Conservation (phyloP, 1,284 basidiomycete species). For the Naganishia albida region DNA sequence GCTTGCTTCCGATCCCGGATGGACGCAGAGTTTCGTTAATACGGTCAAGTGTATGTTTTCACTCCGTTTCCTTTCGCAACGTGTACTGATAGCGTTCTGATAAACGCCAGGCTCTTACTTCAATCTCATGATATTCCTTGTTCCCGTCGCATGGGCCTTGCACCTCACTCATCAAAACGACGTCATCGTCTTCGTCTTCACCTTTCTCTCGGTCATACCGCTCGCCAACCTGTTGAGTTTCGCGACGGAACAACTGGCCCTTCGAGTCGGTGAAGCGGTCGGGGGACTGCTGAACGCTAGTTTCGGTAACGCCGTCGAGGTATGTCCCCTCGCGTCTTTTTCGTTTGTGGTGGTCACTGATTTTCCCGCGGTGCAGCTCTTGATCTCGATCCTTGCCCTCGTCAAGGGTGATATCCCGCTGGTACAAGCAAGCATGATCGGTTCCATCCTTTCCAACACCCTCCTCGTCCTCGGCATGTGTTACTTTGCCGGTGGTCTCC, state of each 20-base stretch:
- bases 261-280: slow-evolving; percentile 55
- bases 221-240: slow-evolving; percentile 57
- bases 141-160: slow-evolving; percentile 68
- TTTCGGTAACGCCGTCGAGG: slow-evolving; percentile 54
- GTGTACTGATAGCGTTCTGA: too few species aligned
- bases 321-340: neutral
- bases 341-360: neutral
- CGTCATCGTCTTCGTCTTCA: slow-evolving; percentile 68
- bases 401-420: slow-evolving; percentile 75
- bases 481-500: slow-evolving; percentile 59
- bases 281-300: slow-evolving; percentile 57
- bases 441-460: slow-evolving; percentile 65
- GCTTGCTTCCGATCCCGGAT: slow-evolving; percentile 29
- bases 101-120: slow-evolving; percentile 27
- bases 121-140: slow-evolving; percentile 54
- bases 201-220: slow-evolving; percentile 59
- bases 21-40: slow-evolving; percentile 31
- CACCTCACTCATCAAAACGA: slow-evolving; percentile 63
- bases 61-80: neutral
- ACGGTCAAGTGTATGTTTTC: slow-evolving; percentile 31
- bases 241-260: slow-evolving; percentile 57
- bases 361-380: slow-evolving; percentile 43
- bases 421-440: slow-evolving; percentile 71
- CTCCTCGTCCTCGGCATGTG: slow-evolving; percentile 79
- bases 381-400: slow-evolving; percentile 72